Percentiles rank a stretch among this genome's conserved stretches.
These are phyloP conservation scores for Phytophthora gonapodyides DNA, from an alignment of 352 stramenopile species.

Conservation along the genomic window DNA sequence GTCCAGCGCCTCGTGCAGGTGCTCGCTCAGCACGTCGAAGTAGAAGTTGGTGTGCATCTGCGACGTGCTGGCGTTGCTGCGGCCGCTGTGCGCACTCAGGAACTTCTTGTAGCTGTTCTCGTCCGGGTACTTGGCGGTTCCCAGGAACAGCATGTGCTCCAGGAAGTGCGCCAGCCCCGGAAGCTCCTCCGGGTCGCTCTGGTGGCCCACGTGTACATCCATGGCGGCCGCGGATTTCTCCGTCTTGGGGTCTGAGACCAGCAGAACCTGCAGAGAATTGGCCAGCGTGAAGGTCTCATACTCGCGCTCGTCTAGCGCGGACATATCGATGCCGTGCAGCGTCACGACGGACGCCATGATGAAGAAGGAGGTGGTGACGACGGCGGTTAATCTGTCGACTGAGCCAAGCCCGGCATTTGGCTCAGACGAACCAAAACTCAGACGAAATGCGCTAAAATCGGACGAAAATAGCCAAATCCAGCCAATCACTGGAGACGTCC, in stretches of 20 bases:
- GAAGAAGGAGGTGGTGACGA: constrained; percentile 1
- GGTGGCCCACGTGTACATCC: constrained; percentile 95
- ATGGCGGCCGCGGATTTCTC: constrained; percentile 94
- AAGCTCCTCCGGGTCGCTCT: constrained; percentile 87
- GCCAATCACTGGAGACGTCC: too few species aligned
- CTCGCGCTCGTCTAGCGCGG: constrained; percentile 61
- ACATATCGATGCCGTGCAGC: constrained; percentile 62
- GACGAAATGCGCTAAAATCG: too few species aligned
- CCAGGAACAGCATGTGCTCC: constrained; percentile 98
- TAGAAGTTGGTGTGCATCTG: constrained; percentile 97
- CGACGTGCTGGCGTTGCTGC: constrained; percentile 96
- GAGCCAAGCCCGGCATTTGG: too few species aligned
- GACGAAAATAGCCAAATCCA: too few species aligned
- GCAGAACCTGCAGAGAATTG: constrained; percentile 67
- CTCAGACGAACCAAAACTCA: too few species aligned
- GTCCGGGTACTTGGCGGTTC: constrained; percentile 95
- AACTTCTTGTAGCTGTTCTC: constrained; percentile 96
- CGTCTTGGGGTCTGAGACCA: constrained; percentile 92
- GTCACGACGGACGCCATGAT: constrained; percentile 43
- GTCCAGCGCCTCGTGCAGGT: constrained; percentile 90
- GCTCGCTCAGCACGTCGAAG: constrained; percentile 92
- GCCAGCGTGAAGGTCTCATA: constrained; percentile 59
- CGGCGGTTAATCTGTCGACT: neutral
- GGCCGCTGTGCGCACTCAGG: constrained; percentile 92
- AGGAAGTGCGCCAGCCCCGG: constrained; percentile 92